Evolutionary conservation across 1,284 basidiomycete species (phyloP).

Genomic region (Malassezia arunalokei): DNA sequence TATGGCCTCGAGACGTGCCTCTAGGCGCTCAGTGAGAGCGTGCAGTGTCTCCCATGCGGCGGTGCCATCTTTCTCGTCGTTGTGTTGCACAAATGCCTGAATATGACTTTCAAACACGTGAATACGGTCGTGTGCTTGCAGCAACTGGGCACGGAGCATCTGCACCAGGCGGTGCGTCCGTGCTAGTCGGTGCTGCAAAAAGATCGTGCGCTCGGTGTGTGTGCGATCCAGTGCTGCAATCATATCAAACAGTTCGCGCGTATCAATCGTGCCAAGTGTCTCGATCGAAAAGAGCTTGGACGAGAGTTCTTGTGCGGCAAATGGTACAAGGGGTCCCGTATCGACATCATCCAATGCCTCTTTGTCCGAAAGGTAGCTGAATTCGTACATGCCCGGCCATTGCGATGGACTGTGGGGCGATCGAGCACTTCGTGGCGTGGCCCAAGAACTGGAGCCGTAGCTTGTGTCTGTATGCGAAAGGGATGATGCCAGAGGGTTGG

Average conservation of each 20-base stretch:
- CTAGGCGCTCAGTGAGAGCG: conserved; percentile 2
- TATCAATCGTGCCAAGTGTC: conserved; percentile 8
- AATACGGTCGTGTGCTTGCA: conserved; percentile 2
- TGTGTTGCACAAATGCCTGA: not conserved
- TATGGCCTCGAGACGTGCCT: conserved; percentile 1
- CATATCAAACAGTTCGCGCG: conserved; percentile 12
- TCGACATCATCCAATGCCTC: conserved; percentile 12
- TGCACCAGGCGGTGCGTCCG: conserved; percentile 9
- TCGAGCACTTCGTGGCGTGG: conserved; percentile 1
- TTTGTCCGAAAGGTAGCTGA: conserved; percentile 14
- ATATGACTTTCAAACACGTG: conserved; percentile 6
- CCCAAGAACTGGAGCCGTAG: conserved; percentile 6
- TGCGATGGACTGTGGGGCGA: not conserved
- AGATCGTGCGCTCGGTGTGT: conserved; percentile 13
- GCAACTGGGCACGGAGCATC: conserved; percentile 3
- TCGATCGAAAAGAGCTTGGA: conserved; percentile 9
- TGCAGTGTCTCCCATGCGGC: not conserved
- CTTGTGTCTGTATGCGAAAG: conserved; percentile 2
- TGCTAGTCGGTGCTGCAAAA: conserved; percentile 16
- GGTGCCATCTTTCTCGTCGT: not conserved
- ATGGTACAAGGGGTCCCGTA: conserved; percentile 7
- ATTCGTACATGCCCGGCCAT: conserved; percentile 13
- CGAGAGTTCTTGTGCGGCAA: conserved; percentile 9
- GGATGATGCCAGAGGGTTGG: not conserved
- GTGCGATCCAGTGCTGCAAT: conserved; percentile 15